Conservation (phyloP, 2,329 filamentous ascomycete genomes). For the Catunica adiposa region DNA sequence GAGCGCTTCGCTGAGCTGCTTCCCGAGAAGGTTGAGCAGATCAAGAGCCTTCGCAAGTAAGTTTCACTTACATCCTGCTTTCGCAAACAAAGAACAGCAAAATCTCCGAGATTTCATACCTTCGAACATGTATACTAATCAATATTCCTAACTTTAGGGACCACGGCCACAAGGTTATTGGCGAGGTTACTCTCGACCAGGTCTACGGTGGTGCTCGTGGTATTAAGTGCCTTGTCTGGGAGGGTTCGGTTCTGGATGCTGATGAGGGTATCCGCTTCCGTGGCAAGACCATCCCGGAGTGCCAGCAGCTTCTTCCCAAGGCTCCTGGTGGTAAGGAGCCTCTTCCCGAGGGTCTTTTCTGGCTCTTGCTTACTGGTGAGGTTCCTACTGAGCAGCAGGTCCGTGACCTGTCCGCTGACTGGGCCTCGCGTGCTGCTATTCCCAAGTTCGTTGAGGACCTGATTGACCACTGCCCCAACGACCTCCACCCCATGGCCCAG, state of each 20-base stretch:
- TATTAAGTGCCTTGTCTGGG: conserved; percentile 98
- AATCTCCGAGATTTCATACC: no score
- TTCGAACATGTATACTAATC: conserved; percentile 15
- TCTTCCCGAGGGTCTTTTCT: conserved; percentile 98
- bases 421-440: conserved; percentile 91
- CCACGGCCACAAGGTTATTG: conserved; percentile 84
- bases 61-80: conserved; percentile 20
- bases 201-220: conserved; percentile 98
- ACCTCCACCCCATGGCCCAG: conserved; percentile 99
- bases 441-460: conserved; percentile 98
- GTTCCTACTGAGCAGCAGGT: conserved; percentile 97
- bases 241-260: conserved; percentile 92
- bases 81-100: no score
- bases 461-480: conserved; percentile 97
- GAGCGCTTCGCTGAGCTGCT: conserved; percentile 94
- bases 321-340: conserved; percentile 93
- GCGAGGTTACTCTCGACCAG: conserved; percentile 97
- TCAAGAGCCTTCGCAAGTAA: conserved; percentile 96
- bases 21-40: conserved; percentile 93
- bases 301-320: conserved; percentile 93
- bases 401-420: conserved; percentile 92
- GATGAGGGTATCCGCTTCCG: conserved; percentile 99
- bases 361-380: conserved; percentile 96
- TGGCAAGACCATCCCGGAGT: conserved; percentile 97
- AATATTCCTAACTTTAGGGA: conserved; percentile 40